Base-by-base conservation (phyloP, 768 basidiomycete species). In the Termitomyces sp. region DNA sequence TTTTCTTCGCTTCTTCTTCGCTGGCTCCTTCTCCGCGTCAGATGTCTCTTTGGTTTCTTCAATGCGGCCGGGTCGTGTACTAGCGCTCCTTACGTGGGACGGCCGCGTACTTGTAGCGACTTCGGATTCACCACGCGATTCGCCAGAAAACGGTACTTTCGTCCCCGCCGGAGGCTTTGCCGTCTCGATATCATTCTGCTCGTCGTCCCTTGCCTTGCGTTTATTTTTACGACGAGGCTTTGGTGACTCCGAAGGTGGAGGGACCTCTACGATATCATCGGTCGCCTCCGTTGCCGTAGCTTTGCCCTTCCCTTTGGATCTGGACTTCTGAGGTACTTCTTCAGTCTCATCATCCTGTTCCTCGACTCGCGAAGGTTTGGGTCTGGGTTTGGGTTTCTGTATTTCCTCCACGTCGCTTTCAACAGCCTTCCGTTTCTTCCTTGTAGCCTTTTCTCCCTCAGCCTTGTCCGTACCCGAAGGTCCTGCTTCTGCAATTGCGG, bases 1-100 rank as follows among this genome's bases (percentile, higher is more conserved):
- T 71, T 85, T 88, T 61, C 86, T 80, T 65, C 83, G 88, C 73
- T 87, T 89, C 75, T 86, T 87, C 72, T 82, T 85, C 16, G 72
- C 72, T 41, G 42, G 31, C n/a, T 60, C 61, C 27, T 59, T 51
- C 56, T 54, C 65, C 30, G 20, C 30, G 24, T 63, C 62, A 18
- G 54, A 37, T 22, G 58, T 41, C 34, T 57, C 33, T 34, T 39
- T 44, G 12, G 44, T 52, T 33, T 54, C 59, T 50, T 47, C 59
- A 36, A 57, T 48, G 8, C 44, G 57, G 57, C 15, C 33, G 41
- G 53, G 59, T 37, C 39, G 56, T 22, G 45, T 44, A 61, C 64
- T 61, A 33, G 54, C 58, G 37, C 62, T 63, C 46, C 53, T 61
- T 16, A 65, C 59, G 50, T 65, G 69, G 33, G 63, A 67, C 12